Conservation (phyloP, 345 rosid species). For the Linum tenue region DNA sequence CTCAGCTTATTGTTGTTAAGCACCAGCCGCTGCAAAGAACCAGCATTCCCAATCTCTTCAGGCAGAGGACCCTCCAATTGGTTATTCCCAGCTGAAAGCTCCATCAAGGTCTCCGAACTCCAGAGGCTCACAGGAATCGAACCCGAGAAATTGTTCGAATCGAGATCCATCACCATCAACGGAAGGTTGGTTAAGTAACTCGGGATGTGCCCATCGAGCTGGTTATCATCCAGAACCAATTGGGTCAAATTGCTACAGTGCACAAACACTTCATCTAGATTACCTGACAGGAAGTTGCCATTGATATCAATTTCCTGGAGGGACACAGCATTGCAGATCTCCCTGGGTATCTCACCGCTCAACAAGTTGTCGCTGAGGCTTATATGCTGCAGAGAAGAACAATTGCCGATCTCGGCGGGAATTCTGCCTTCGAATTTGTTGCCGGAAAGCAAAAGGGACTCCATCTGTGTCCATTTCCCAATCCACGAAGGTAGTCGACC, state of each 20-base stretch:
- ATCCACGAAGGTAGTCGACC: conserved; percentile 70
- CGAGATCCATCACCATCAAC: conserved; percentile 58
- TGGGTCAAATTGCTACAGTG: conserved; percentile 52
- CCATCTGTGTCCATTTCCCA: conserved; percentile 50
- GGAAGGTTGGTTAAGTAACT: conserved; percentile 61
- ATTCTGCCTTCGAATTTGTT: conserved; percentile 50
- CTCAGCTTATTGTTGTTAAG: conserved; percentile 48
- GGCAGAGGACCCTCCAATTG: conserved; percentile 48
- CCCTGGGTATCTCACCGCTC: conserved; percentile 54
- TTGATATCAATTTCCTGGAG: conserved; percentile 51
- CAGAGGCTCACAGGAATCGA: conserved; percentile 50
- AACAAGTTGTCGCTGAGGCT: conserved; percentile 50
- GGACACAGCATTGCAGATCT: conserved; percentile 55
- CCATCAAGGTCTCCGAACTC: conserved; percentile 53
- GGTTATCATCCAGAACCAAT: conserved; percentile 47
- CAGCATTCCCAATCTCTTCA: conserved; percentile 52
- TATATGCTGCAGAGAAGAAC: conserved; percentile 45
- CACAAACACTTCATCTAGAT: conserved; percentile 47
- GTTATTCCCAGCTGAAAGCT: conserved; percentile 66
- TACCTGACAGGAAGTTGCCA: conserved; percentile 46
- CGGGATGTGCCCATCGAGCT: conserved; percentile 49
- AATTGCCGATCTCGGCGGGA: conserved; percentile 50
- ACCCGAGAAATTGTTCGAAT: conserved; percentile 69
- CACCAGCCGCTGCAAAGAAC: conserved; percentile 46
- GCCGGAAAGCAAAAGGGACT: conserved; percentile 51